Base-by-base conservation (phyloP, 2,329 filamentous ascomycete species). In the Alternaria viburni region DNA sequence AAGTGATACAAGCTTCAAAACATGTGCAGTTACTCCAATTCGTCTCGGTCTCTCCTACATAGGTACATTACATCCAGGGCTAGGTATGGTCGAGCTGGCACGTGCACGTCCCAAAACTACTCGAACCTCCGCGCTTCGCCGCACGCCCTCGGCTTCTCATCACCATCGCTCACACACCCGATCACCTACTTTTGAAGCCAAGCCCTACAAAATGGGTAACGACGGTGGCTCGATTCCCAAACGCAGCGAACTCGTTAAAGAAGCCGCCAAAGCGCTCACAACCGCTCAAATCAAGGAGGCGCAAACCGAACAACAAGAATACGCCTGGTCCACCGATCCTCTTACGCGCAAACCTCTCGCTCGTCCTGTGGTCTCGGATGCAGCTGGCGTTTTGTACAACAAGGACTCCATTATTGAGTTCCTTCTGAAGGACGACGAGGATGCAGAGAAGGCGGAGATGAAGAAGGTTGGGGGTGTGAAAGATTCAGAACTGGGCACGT, bases 211-310 rank as follows among this genome's bases (percentile, higher is more conserved):
- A 72, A 97, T 99, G 96, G 96, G 96, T 79, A 99, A 99, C 83
- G 96, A 99, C 80, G 96, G 96, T 72, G 96, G 96, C 78, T 89
- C 93, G 71, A 99, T 99, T 71, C 96, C 96, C 6, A 98, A 91
- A 67, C 92, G 96, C 30, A 91, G 93, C 76, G 96, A 99, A 81
- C 92, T 99, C 49, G 96, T 99, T 79, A 97, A 97, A 82, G 91
- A 95, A 80, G 93, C 94, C 26, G 93, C 94, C 45, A 91, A 93
- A 73, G 87, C 89, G 55, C 92, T 91, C 21, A 96, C 92, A 32
- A 87, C 93, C 26, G 90, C 92, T 50, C 91, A 98, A 83, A 83
- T 97, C 61, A 98, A 98, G 83, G 93, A 96, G 68, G 91, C 91
- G 9, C 91, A 91, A 69, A 89, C 91, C 76, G 95, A 97, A 80